Base-by-base conservation (phyloP, 768 basidiomycete genomes). In the Pleurotus citrinopileatus region DNA sequence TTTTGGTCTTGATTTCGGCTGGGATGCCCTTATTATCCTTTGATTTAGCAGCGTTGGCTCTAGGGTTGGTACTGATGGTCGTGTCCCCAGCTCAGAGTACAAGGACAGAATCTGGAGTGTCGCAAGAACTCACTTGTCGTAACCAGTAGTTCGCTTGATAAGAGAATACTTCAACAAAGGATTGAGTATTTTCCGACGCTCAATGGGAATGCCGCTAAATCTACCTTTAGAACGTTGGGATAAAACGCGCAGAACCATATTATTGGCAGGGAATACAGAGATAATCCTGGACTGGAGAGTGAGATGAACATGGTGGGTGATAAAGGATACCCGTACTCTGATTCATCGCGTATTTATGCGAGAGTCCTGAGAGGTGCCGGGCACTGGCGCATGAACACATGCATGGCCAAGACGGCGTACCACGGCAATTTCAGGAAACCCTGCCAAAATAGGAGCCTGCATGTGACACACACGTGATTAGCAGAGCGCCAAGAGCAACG, bases 231-330 rank as follows among this genome's bases (percentile, higher is more conserved):
- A 7, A 58, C 52, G 15, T 55, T 47, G 7, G 73, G 73, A 44
- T 69, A 72, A 56, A 70, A 70, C 2, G 62, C 60, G 12, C 64
- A 64, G 42, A 71, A 63, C 64, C 64, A 73, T 17, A 69, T 63
- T 8, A 67, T 59, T 17, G 73, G 73, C 42, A 75, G 67, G 20
- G 73, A 73, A 56, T 73, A 75, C 15, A 75, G 12, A 19, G 48
- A 51, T 6, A 51, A 25, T 0, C 48, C 48, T 13, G 48, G 34
- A n/a, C 34, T 51, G 1, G 34, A 51, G 23, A 51, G 48, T 10
- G 5, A 17, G 34, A 51, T 17, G 27, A 17, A 15, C 48, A 51
- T 44, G 43, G 26, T 44, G 26, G 19, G 23, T 9, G 8, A 2
- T 3, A 23, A 44, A 3, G 23, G 1, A 25, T 10, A 23, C 9